phyloP scores from a whole-genome alignment of 306 rosid genomes.

The Acacia crassicarpa region DNA sequence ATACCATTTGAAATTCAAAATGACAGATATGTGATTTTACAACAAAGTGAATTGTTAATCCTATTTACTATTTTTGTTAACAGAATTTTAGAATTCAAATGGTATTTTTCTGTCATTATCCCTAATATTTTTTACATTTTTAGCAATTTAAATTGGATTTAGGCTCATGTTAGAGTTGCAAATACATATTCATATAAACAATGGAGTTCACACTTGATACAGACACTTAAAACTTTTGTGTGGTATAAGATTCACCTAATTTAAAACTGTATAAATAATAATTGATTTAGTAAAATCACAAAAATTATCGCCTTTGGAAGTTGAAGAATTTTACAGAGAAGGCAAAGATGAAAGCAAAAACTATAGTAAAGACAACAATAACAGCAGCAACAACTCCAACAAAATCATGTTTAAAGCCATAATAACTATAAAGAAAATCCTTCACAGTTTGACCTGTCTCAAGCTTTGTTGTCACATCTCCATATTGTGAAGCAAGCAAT shows the following conservation, averaged over 20 bases:
- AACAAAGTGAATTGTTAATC: too few relatives aligned
- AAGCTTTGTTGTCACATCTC: conserved; percentile 39
- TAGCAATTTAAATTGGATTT: not conserved
- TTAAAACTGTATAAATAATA: not conserved
- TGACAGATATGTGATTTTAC: too few relatives aligned
- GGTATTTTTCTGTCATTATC: too few relatives aligned
- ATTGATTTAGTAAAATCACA: not conserved
- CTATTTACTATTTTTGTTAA: too few relatives aligned
- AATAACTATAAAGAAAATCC: conserved; percentile 39
- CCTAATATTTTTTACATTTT: too few relatives aligned
- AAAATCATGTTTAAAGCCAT: conserved; percentile 47
- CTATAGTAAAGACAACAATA: conserved; percentile 32
- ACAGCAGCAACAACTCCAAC: conserved; percentile 39
- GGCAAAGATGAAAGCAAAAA: conserved; percentile 51
- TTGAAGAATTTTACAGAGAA: conserved; percentile 41
- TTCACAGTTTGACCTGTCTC: conserved; percentile 36
- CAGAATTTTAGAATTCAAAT: too few relatives aligned
- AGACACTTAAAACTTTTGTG: not conserved
- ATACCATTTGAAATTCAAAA: too few relatives aligned
- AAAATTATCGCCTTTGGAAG: conserved; percentile 44
- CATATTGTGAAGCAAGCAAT: conserved; percentile 59
- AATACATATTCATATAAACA: not conserved
- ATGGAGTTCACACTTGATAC: not conserved
- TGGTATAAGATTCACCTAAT: not conserved
- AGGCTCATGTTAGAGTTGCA: not conserved